Evolutionary conservation across 352 stramenopile genomes (phyloP), one percentile per base, ranked within the genome.

Genomic region (Salisapilia sapeloensis): DNA sequence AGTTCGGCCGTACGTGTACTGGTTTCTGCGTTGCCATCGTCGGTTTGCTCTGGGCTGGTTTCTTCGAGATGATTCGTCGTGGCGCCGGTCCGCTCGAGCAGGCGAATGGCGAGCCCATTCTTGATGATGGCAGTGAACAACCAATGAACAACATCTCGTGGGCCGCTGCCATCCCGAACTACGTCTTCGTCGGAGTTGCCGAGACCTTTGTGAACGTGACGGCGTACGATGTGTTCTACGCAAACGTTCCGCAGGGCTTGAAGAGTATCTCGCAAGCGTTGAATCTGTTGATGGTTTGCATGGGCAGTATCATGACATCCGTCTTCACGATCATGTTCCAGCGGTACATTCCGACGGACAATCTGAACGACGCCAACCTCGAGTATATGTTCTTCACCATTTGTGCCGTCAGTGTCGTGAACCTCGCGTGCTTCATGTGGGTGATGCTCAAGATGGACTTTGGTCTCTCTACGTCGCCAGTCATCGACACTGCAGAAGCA

Each of bases 361-460:
- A 66, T 31, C 45, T 66, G 44, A 66, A 62, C 36, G 35, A 62
- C 14, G 51, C 48, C 20, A 41, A 66, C 28, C 36, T 66, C n/a
- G 51, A 66, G 35, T 76, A 77, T 46, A 71, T 80, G 58, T 72
- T 75, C 45, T 80, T 71, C 46, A 52, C 48, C 2, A 48, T 77
- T 23, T 58, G 46, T 4, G 42, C 26, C 14, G 42, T 75, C 19
- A 62, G 51, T 15, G 19, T 70, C n/a, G 40, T 75, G 21, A 80
- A 75, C 49, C 42, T 72, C 38, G 16, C 69, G 24, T 45, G 45
- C 12, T 80, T 66, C 42, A 40, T 64, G 10, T 24, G 49, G 21
- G 47, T 58, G 21, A 77, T 76, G 52, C 42, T 40, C 17, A 58
- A 64, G 40, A 71, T 75, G 60, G 46, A 72, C 32, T 72, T 79